Percentiles rank a stretch among this genome's conserved stretches.
These are phyloP conservation scores for Carallia pectinifolia DNA, from an alignment of 345 rosid species.

Conservation along the genomic window DNA sequence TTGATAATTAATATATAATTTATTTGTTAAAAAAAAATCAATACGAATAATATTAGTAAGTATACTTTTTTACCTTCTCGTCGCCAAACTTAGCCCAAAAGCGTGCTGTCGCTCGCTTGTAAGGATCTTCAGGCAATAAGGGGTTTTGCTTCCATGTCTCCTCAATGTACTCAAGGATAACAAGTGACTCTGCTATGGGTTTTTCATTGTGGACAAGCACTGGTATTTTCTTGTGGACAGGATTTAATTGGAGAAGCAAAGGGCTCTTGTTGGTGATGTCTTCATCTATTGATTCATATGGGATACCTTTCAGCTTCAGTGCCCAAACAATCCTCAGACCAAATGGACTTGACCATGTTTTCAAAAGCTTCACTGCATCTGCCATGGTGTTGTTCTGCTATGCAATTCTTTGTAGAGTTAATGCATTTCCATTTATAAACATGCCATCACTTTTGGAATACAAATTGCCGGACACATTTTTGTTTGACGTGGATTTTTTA, in stretches of 20 bases:
- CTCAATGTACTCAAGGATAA: constrained; percentile 39
- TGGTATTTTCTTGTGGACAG: constrained; percentile 33
- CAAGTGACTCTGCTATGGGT: constrained; percentile 30
- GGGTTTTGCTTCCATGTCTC: constrained; percentile 36
- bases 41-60: not conserved
- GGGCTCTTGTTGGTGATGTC: constrained; percentile 33
- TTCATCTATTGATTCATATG: constrained; percentile 29
- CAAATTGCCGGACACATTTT: no score
- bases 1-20: not conserved
- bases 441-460: no score
- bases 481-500: no score
- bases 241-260: constrained; percentile 28
- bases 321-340: constrained; percentile 34
- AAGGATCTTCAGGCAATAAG: constrained; percentile 30
- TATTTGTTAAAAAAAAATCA: not conserved
- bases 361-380: constrained; percentile 37
- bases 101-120: constrained; percentile 25
- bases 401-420: not conserved
- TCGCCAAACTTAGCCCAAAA: constrained; percentile 36
- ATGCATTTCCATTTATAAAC: no score
- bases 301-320: constrained; percentile 29
- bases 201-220: constrained; percentile 32
- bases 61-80: constrained; percentile 22
- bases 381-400: constrained; percentile 7
- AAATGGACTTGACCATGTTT: constrained; percentile 38